Conservation (phyloP, 345 rosid genomes). For the Camelina sativa region DNA sequence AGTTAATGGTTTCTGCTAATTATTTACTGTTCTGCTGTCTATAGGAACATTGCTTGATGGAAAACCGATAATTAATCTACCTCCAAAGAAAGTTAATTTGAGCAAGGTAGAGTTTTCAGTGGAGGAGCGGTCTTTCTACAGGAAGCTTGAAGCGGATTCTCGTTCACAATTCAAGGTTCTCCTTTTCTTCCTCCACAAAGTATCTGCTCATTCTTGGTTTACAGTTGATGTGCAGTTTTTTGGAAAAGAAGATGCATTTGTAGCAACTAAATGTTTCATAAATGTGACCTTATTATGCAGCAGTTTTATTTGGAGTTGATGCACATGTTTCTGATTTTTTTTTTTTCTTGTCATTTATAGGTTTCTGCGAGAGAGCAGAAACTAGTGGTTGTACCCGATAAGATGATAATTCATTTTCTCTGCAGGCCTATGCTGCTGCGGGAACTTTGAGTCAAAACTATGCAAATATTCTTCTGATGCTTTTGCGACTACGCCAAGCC, state of each 20-base stretch:
- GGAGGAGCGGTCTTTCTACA: slow-evolving; percentile 88
- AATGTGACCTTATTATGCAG: slow-evolving; percentile 21
- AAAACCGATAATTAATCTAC: slow-evolving; percentile 78
- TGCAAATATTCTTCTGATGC: slow-evolving; percentile 96
- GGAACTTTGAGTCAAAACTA: slow-evolving; percentile 94
- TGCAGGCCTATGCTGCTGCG: slow-evolving; percentile 91
- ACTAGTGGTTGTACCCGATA: slow-evolving; percentile 12
- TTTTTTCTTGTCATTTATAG: background rate
- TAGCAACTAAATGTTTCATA: slow-evolving; percentile 20
- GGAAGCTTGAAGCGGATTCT: slow-evolving; percentile 79
- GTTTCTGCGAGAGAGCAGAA: slow-evolving; percentile 13
- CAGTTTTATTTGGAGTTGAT: slow-evolving; percentile 13
- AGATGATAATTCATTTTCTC: slow-evolving; percentile 34
- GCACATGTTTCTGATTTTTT: slow-evolving; percentile 20
- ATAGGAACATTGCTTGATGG: slow-evolving; percentile 91
- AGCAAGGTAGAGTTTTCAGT: slow-evolving; percentile 73
- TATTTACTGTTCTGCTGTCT: slow-evolving; percentile 39
- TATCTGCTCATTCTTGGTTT: slow-evolving; percentile 12
- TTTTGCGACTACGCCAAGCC: slow-evolving; percentile 97
- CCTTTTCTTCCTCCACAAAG: slow-evolving; percentile 20
- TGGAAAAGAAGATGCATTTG: slow-evolving; percentile 2
- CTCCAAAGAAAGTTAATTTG: slow-evolving; percentile 73
- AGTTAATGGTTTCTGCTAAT: slow-evolving; percentile 38
- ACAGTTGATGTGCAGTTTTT: slow-evolving; percentile 21
- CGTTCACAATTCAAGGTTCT: slow-evolving; percentile 81